These are phyloP conservation scores for Kazachstania viticola DNA, from an alignment of 805 yeast genomes.

Conservation along the genomic window DNA sequence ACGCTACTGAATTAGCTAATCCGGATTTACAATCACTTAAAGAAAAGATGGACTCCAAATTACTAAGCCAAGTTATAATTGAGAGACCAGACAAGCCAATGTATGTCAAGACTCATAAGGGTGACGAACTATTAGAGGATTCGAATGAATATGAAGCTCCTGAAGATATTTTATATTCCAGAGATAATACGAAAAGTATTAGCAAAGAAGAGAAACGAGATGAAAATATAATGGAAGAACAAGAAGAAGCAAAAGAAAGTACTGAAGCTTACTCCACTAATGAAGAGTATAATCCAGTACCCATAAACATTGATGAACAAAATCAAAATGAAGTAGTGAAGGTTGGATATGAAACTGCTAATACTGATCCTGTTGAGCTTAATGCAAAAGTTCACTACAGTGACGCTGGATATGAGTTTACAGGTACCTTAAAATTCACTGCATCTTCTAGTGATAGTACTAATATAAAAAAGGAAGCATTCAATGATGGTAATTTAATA, in stretches of 20 bases:
- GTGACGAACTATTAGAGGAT: constrained; percentile 68
- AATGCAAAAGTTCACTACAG: constrained; percentile 1
- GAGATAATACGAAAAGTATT: constrained; percentile 8
- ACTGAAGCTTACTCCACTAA: neutral
- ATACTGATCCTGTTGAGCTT: too few relatives aligned
- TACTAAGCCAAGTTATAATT: constrained; percentile 56
- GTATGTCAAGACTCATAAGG: constrained; percentile 74
- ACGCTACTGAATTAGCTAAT: constrained; percentile 66
- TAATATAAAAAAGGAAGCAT: constrained; percentile 11
- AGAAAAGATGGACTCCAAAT: constrained; percentile 57
- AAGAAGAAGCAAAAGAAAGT: neutral
- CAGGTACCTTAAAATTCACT: constrained; percentile 7
- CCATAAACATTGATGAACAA: neutral
- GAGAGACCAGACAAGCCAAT: constrained; percentile 49
- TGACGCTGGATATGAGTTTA: constrained; percentile 7
- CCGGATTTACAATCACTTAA: constrained; percentile 65
- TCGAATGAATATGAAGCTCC: constrained; percentile 25
- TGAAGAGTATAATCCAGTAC: too few relatives aligned
- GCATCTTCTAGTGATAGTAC: constrained; percentile 9
- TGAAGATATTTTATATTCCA: constrained; percentile 24
- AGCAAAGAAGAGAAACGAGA: neutral
- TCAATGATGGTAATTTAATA: constrained; percentile 27
- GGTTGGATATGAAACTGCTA: too few relatives aligned
- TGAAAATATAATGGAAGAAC: neutral
- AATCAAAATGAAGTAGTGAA: too few relatives aligned